Conservation (phyloP, 192 early-diverging fungal species). For the Backusella mclennaniae region DNA sequence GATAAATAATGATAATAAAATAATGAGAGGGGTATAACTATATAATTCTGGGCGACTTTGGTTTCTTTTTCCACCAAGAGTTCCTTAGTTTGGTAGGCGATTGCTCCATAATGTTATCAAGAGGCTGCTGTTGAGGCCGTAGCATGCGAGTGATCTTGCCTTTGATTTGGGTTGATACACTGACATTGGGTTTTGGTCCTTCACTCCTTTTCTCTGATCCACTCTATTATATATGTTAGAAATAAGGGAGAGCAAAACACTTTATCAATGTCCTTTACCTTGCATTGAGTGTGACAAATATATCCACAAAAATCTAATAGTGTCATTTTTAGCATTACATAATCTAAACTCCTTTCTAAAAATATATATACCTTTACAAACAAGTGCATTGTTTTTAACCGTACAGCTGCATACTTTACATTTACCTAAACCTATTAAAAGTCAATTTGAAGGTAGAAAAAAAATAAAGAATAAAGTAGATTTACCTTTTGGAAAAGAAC, state of each 20-base stretch:
- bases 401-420: constrained; percentile 45
- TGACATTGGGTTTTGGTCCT: constrained; percentile 2
- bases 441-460: background rate
- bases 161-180: background rate
- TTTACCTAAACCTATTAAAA: constrained; percentile 33
- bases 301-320: constrained; percentile 26
- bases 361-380: constrained; percentile 53
- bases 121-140: background rate
- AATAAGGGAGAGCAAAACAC: background rate
- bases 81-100: background rate
- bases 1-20: background rate
- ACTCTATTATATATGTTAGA: background rate
- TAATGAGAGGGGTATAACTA: background rate
- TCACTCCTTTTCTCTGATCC: background rate
- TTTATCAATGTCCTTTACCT: background rate
- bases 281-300: constrained; percentile 40
- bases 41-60: background rate
- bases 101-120: background rate
- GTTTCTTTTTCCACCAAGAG: constrained; percentile 8
- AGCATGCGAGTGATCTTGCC: background rate
- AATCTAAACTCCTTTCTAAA: background rate
- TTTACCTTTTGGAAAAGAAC: constrained; percentile 56
- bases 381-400: constrained; percentile 51
- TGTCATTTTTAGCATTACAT: background rate
- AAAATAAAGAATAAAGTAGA: background rate